Base-by-base conservation (phyloP, 345 rosid species). In the Mangifera indica region DNA sequence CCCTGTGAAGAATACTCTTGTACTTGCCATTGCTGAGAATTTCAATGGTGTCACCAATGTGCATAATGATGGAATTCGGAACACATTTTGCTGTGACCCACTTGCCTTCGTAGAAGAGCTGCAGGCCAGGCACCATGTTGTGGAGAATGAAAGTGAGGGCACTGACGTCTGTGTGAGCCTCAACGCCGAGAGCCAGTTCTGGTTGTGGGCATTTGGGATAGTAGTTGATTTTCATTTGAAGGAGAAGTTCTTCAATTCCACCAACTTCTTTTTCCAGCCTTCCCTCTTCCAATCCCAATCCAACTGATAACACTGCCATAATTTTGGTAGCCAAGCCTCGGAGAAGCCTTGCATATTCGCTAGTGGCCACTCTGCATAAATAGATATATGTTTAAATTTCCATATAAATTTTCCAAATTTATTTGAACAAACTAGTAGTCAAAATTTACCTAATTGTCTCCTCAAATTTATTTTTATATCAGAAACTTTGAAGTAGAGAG, bases 91-190 rank as follows among this genome's bases (percentile, higher is more conserved):
- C 99, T 0, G 83, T 95, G 22, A 91, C 66, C 98, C 99, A 95
- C 63, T 95, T 89, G 21, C 81, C 89, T 57, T 87, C 76, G n/a
- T 91, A 88, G 81, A 89, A 92, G 42, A 91, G 93, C 79, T 95
- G 99, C 49, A 95, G 86, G 2, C 99, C 99, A 0, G 99, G 97
- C 57, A 95, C 93, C 98, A 95, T 95, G 87, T 95, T 95, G 91
- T 95, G 99, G 84, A 95, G 92, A 44, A 95, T 89, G 81, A 92
- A 92, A 37, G 99, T 91, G 78, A 92, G 91, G 3, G 99, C 90
- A 44, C 93, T 86, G 18, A 92, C 51, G 68, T 95, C 97, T 1
- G 96, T 95, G 81, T 95, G 99, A 60, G 99, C 97, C 79, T 95
- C 98, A 20, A 92, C 98, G 3, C 99, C 98, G 0, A 95, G 87